A percentile compares a stretch with the other conserved stretches of the same genome.
Evolutionary conservation across 31 red algal genomes (phyloP).

Genomic region (Odonthalia washingtoniensis): DNA sequence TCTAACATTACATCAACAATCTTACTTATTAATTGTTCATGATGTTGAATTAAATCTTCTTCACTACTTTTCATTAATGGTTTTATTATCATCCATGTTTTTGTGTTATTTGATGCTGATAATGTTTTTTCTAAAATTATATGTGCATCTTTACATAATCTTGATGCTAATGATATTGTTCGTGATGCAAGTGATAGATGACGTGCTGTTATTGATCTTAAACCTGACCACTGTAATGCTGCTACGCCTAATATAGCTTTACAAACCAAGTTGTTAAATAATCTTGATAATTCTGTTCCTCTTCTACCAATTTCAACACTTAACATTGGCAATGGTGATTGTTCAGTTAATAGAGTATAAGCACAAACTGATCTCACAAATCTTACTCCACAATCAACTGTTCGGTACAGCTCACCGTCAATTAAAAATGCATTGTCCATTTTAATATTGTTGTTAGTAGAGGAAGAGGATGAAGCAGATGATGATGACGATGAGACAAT

Average conservation of each 20-base stretch:
- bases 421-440: constrained; percentile 25
- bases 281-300: constrained; percentile 61
- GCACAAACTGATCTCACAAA: constrained; percentile 66
- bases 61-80: constrained; percentile 59
- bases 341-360: constrained; percentile 63
- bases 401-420: constrained; percentile 44
- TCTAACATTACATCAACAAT: constrained; percentile 87
- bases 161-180: constrained; percentile 65
- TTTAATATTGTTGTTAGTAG: neutral
- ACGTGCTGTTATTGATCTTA: constrained; percentile 82
- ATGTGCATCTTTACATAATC: constrained; percentile 51
- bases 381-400: constrained; percentile 52
- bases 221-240: constrained; percentile 82
- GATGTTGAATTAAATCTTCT: constrained; percentile 76
- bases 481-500: neutral
- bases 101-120: constrained; percentile 22
- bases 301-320: constrained; percentile 65
- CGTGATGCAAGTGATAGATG: constrained; percentile 84
- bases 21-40: constrained; percentile 81
- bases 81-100: constrained; percentile 35
- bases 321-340: constrained; percentile 50
- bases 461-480: neutral
- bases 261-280: constrained; percentile 71
- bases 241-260: constrained; percentile 70
- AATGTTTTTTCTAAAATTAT: constrained; percentile 50